Conservation (phyloP, 2,329 filamentous ascomycete species). For the Penicillium sp. region DNA sequence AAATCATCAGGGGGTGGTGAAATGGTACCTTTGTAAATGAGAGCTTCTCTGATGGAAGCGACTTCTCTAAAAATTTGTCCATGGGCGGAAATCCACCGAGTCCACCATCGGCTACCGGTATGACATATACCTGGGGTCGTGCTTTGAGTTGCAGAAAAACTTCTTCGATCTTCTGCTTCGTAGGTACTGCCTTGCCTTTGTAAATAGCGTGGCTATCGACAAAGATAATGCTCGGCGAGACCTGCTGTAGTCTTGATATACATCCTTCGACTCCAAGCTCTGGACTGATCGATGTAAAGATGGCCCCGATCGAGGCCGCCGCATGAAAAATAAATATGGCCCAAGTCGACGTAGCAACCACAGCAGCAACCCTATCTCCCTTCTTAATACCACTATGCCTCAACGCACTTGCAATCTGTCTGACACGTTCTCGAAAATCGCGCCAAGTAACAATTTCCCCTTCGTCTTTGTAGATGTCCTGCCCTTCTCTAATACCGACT, state of each 20-base stretch:
- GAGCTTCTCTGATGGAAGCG: neutral
- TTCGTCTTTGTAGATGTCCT: neutral
- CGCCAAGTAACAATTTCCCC: neutral
- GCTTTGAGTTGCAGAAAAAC: neutral
- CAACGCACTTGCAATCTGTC: neutral
- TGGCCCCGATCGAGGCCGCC: neutral
- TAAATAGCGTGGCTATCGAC: neutral
- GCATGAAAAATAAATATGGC: neutral
- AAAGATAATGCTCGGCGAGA: neutral
- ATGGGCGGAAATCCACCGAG: neutral
- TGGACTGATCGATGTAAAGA: neutral
- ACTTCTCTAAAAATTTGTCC: neutral
- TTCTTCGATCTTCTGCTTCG: neutral
- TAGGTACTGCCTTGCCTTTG: neutral
- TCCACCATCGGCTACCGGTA: neutral
- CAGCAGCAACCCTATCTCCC: neutral
- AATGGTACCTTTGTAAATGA: neutral
- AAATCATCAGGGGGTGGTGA: neutral
- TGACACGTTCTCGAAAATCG: neutral
- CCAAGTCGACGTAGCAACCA: neutral
- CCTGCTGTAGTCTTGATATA: neutral
- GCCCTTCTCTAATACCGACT: neutral
- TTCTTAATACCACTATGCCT: neutral
- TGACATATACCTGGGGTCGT: neutral
- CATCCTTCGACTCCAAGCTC: slow-evolving; percentile 1